phyloP scores from a whole-genome alignment of 108 stramenopile species.

The Thalassiosira profunda region DNA sequence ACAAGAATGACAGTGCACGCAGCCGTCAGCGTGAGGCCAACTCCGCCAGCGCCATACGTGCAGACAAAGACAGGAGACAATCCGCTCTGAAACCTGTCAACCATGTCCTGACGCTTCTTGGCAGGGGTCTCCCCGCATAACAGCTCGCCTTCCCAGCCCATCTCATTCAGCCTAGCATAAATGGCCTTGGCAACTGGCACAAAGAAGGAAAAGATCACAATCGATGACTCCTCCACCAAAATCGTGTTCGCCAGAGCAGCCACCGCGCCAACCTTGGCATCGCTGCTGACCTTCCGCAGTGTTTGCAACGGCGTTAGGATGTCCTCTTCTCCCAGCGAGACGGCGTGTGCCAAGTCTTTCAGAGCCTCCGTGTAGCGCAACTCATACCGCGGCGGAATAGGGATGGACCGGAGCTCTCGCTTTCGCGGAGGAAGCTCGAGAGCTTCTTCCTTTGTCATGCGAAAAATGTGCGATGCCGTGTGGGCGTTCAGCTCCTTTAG shows the following conservation, averaged over 20 bases:
- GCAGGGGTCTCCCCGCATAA: constrained; percentile 76
- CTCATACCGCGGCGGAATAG: constrained; percentile 59
- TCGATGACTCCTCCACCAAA: constrained; percentile 62
- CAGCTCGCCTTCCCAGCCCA: constrained; percentile 68
- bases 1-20: constrained; percentile 82
- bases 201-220: constrained; percentile 82
- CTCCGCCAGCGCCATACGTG: constrained; percentile 90
- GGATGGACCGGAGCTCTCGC: constrained; percentile 62
- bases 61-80: constrained; percentile 77
- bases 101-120: constrained; percentile 73
- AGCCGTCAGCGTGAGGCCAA: constrained; percentile 85
- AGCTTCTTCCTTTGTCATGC: constrained; percentile 88
- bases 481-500: constrained; percentile 41
- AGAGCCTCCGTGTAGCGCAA: constrained; percentile 59
- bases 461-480: constrained; percentile 70
- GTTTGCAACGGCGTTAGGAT: constrained; percentile 61
- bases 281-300: constrained; percentile 52
- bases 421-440: constrained; percentile 73
- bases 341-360: constrained; percentile 58
- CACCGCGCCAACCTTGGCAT: constrained; percentile 70
- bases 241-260: constrained; percentile 62
- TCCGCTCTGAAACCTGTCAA: constrained; percentile 82
- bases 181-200: constrained; percentile 68
- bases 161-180: constrained; percentile 54
- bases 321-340: constrained; percentile 42